Evolutionary conservation across 495 filamentous ascomycete genomes (phyloP).

Genomic region (Paragyromitra xinjiangensis): DNA sequence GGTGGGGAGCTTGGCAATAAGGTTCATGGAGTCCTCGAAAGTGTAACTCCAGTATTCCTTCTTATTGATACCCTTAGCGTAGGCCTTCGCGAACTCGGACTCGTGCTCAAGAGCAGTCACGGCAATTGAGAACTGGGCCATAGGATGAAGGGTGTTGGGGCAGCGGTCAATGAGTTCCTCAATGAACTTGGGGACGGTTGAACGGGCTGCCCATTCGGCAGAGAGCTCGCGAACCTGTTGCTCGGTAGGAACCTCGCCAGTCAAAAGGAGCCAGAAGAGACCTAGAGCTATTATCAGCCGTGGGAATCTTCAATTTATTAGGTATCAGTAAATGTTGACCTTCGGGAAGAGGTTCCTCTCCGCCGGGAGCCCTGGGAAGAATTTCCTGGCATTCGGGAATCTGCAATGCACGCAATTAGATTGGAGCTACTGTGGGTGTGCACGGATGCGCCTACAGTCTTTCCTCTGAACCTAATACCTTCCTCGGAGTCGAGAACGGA

Average conservation of each 20-base stretch:
- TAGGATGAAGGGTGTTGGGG: conserved; percentile 97
- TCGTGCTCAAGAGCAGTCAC: conserved; percentile 98
- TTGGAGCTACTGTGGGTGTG: neutral
- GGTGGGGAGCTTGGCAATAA: conserved; percentile 98
- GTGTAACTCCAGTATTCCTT: conserved; percentile 99
- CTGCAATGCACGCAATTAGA: conserved; percentile 57
- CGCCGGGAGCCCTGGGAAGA: conserved; percentile 94
- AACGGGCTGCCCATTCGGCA: conserved; percentile 97
- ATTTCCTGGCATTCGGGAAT: conserved; percentile 98
- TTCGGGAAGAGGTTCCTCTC: conserved; percentile 95
- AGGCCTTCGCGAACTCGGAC: conserved; percentile 95
- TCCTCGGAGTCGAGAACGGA: conserved; percentile 98
- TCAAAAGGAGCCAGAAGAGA: conserved; percentile 99
- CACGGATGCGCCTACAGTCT: conserved; percentile 69
- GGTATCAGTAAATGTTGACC: conserved; percentile 62
- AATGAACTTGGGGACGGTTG: conserved; percentile 93
- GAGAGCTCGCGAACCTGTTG: conserved; percentile 98
- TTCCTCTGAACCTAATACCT: conserved; percentile 98
- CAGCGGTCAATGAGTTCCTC: conserved; percentile 99
- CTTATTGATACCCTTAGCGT: conserved; percentile 98
- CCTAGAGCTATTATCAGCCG: conserved; percentile 61
- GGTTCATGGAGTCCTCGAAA: conserved; percentile 99
- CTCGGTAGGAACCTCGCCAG: conserved; percentile 94
- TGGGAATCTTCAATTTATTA: conserved; percentile 50
- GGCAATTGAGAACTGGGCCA: conserved; percentile 98